phyloP scores from a whole-genome alignment of 768 basidiomycete genomes.

The Amanita jacksonii region DNA sequence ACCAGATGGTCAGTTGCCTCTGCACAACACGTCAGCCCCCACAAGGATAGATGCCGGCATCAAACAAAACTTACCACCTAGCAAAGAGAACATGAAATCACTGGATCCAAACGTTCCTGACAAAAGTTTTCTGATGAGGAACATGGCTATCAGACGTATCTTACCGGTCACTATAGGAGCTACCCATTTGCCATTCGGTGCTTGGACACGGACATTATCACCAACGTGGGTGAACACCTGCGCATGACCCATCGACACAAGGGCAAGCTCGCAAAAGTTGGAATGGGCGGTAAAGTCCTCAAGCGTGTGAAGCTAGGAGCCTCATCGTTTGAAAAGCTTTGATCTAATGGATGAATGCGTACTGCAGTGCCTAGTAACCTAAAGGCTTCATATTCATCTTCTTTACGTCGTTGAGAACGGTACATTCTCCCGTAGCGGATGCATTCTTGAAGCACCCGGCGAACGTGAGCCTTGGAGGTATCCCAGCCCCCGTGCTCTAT shows the following conservation, averaged over 20 bases:
- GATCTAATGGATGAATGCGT: constrained; percentile 14
- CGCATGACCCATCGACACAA: constrained; percentile 62
- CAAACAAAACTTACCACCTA: constrained; percentile 58
- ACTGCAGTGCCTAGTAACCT: constrained; percentile 68
- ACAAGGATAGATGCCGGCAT: not conserved
- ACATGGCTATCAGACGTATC: not conserved
- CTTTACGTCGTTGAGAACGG: constrained; percentile 44
- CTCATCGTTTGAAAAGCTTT: not conserved
- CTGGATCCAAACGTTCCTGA: constrained; percentile 65
- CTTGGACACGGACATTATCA: constrained; percentile 62
- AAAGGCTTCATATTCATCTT: constrained; percentile 73
- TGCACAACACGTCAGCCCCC: constrained; percentile 14
- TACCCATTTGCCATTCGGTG: constrained; percentile 66
- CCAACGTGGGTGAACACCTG: constrained; percentile 87
- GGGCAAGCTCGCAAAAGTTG: constrained; percentile 80
- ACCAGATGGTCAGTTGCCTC: constrained; percentile 60
- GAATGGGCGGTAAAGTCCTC: constrained; percentile 89
- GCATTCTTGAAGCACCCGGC: constrained; percentile 66
- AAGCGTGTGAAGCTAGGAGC: constrained; percentile 56
- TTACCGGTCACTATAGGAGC: constrained; percentile 75
- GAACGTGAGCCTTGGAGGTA: constrained; percentile 71
- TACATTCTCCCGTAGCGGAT: constrained; percentile 69
- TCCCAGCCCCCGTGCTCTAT: constrained; percentile 74
- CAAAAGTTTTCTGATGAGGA: not conserved
- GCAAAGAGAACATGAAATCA: constrained; percentile 71